These are phyloP conservation scores for Tetrapyrgos nigripes DNA, from an alignment of 1,284 basidiomycete genomes.

Conservation along the genomic window DNA sequence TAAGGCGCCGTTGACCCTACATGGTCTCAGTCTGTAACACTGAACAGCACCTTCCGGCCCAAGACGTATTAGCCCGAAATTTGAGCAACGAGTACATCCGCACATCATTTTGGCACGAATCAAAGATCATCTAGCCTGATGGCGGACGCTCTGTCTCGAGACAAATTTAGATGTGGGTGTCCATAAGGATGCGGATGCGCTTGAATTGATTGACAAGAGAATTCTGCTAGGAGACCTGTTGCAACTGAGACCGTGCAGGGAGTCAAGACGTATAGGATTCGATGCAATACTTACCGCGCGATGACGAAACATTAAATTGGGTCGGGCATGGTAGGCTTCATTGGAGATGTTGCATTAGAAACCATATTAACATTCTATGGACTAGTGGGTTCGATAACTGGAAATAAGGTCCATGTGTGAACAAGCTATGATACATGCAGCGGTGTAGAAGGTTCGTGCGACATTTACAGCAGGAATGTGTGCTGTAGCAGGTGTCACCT, in stretches of 20 bases:
- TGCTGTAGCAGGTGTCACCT: background rate
- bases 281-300: background rate
- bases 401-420: background rate
- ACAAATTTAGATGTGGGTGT: background rate
- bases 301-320: background rate
- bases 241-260: background rate
- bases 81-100: background rate
- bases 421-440: background rate
- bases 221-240: background rate
- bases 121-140: background rate
- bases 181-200: background rate
- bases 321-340: background rate
- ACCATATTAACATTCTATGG: background rate
- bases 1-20: too few species aligned
- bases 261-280: background rate
- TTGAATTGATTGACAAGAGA: background rate
- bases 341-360: background rate
- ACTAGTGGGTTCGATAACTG: background rate
- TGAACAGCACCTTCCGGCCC: too few species aligned
- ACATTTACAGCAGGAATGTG: too few species aligned
- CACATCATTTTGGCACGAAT: background rate
- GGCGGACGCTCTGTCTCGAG: background rate
- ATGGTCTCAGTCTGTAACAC: too few species aligned
- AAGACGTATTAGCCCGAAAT: background rate
- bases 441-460: too few species aligned